Base-by-base conservation (phyloP, 2,329 filamentous ascomycete species). In the Sphaerostilbella broomeana region DNA sequence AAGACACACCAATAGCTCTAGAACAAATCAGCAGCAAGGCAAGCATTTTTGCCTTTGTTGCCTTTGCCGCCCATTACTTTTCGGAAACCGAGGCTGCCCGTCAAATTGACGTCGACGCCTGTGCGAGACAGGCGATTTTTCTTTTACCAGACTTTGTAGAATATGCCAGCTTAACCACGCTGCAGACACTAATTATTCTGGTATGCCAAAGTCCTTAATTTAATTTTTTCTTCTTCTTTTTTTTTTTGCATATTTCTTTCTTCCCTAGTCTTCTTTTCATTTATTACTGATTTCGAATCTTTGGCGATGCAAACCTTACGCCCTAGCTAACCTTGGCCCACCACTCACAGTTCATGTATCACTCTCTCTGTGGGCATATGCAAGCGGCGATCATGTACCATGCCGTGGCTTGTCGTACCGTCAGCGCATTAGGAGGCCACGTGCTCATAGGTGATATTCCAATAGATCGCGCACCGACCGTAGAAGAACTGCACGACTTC, bases 341-440 rank as follows among this genome's bases (percentile, higher is more conserved):
- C n/a, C n/a, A n/a, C n/a, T n/a, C n/a, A n/a, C n/a, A 67, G 68
- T 51, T 60, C 15, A 43, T 70, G 10, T 65, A 68, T 35, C 61
- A 73, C 17, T 54, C 67, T 0, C 58, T 68, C 1, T 59, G 61
- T 0, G 73, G 73, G 3, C 65, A 67, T 2, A 50, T 73, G n/a
- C 64, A 69, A 27, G 57, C 63, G 0, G 63, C 64, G 0, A 56
- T 63, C 35, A 63, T 71, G 44, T 64, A 67, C 15, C 63, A 64
- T 15, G 57, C 70, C 0, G 36, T 69, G 4, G 62, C 68, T 4
- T 70, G 65, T 22, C 67, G 72, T 3, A 60, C 69, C 15, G 51
- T 73, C 2, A 74, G 69, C 42, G 62, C 64, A 35, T 59, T 77
- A 2, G 70, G 70, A 0, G 72, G 61, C 1, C 69, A 77, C 40